A percentile compares a stretch with the other conserved stretches of the same genome.
Evolutionary conservation across 768 basidiomycete species (phyloP).

Genomic region (Boletus rubescentipes): DNA sequence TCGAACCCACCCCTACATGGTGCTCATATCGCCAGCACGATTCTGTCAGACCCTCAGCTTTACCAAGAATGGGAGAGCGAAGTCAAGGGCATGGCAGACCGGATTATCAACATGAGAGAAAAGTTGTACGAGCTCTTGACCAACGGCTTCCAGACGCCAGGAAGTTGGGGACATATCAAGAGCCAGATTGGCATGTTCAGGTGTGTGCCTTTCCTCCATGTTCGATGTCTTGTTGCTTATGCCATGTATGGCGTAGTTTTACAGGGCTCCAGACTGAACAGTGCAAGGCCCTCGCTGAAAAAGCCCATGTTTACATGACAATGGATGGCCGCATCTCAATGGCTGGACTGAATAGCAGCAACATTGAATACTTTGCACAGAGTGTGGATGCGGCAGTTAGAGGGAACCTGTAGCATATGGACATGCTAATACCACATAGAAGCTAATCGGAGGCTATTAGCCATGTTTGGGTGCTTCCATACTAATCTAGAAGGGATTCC

Average conservation of each 20-base stretch:
- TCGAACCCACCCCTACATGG: constrained; percentile 96
- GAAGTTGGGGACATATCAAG: constrained; percentile 93
- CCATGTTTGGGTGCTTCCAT: constrained; percentile 21
- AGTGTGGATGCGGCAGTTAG: constrained; percentile 81
- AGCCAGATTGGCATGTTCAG: constrained; percentile 98
- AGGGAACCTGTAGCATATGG: constrained; percentile 56
- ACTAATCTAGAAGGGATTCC: constrained; percentile 22
- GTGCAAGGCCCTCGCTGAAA: constrained; percentile 79
- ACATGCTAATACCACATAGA: constrained; percentile 26
- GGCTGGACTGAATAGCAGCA: constrained; percentile 82
- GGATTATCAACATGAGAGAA: constrained; percentile 92
- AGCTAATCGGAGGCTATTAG: constrained; percentile 22
- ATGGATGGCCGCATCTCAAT: constrained; percentile 90
- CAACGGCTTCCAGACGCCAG: constrained; percentile 82
- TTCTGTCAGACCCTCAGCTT: constrained; percentile 71
- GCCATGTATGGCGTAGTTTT: constrained; percentile 49
- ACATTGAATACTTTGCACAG: constrained; percentile 90
- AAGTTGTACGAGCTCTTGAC: constrained; percentile 76
- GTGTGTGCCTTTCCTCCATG: constrained; percentile 41
- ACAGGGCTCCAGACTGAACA: constrained; percentile 81
- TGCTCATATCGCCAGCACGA: constrained; percentile 81
- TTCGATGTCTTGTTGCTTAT: background rate
- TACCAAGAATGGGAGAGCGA: constrained; percentile 88
- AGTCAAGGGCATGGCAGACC: constrained; percentile 93
- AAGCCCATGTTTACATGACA: constrained; percentile 94